Percentiles rank a stretch among this genome's conserved stretches.
Conservation (phyloP, 495 filamentous ascomycete species). For the Pseudevernia furfuracea region DNA sequence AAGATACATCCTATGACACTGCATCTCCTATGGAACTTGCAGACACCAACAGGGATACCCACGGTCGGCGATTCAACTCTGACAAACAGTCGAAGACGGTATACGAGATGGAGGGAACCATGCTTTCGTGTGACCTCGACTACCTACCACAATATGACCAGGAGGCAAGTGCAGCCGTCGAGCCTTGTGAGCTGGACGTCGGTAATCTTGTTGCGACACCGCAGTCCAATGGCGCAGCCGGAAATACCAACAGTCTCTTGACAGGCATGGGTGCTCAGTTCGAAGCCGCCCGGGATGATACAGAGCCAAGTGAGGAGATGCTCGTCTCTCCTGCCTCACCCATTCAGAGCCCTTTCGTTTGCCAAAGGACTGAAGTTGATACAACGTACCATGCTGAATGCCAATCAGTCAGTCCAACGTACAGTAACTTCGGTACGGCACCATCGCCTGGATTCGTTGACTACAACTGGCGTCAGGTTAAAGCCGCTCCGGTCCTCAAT, state of each 20-base stretch:
- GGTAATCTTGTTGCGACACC: not conserved
- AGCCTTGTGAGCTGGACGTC: not conserved
- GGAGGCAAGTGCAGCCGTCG: not conserved
- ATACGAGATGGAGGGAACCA: not conserved
- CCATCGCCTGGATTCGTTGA: not conserved
- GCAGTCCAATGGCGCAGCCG: too few species aligned
- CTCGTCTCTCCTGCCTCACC: constrained; percentile 3
- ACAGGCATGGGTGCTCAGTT: not conserved
- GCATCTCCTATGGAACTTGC: not conserved
- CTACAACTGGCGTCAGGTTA: not conserved
- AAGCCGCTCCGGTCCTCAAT: not conserved
- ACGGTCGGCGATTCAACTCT: not conserved
- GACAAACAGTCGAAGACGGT: not conserved
- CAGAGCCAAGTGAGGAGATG: not conserved
- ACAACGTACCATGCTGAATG: not conserved
- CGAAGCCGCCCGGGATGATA: not conserved
- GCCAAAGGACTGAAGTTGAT: not conserved
- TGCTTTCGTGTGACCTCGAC: not conserved
- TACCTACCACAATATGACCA: not conserved
- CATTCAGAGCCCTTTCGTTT: not conserved
- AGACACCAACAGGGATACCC: not conserved
- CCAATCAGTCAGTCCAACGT: not conserved
- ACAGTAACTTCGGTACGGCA: not conserved
- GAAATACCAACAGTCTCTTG: not conserved
- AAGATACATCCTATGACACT: not conserved